phyloP scores from a whole-genome alignment of 2,329 filamentous ascomycete species.

The Phialophora verrucosa region DNA sequence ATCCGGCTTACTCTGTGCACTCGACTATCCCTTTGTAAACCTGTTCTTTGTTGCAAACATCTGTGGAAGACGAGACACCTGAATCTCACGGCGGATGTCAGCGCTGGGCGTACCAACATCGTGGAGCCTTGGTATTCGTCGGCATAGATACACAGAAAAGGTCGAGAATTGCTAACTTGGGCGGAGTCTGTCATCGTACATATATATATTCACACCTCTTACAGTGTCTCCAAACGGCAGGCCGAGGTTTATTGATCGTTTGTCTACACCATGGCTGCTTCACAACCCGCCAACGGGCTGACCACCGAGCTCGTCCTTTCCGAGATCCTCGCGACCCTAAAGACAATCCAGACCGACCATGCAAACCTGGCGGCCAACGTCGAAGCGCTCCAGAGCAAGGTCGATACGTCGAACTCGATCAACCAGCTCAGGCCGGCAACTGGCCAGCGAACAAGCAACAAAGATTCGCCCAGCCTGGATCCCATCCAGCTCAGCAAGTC shows the following conservation, averaged over 20 bases:
- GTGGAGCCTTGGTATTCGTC: slow-evolving; percentile 1
- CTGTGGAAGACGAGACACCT: not conserved
- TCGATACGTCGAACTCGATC: slow-evolving; percentile 65
- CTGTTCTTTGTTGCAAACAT: not conserved
- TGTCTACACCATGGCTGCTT: slow-evolving; percentile 23
- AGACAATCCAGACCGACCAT: slow-evolving; percentile 63
- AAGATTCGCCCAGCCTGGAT: slow-evolving; percentile 38
- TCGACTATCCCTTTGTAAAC: not conserved
- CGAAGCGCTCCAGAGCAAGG: slow-evolving; percentile 65
- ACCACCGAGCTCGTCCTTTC: slow-evolving; percentile 32
- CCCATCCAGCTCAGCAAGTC: slow-evolving; percentile 34
- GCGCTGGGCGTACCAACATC: not conserved
- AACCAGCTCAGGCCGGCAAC: slow-evolving; percentile 50
- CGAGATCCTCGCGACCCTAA: slow-evolving; percentile 62
- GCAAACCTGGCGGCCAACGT: slow-evolving; percentile 61
- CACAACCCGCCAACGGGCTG: slow-evolving; percentile 24
- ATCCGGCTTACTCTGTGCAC: not conserved
- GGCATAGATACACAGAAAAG: not conserved
- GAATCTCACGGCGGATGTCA: not conserved
- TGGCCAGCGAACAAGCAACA: slow-evolving; percentile 13
- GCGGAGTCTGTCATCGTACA: not conserved
- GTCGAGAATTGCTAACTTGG: not conserved
- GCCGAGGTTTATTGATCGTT: not conserved
- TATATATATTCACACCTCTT: not conserved
- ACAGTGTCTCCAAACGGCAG: not conserved